Conservation (phyloP, 225 moss, liverwort and hornwort species). For the Polytrichum formosum region DNA sequence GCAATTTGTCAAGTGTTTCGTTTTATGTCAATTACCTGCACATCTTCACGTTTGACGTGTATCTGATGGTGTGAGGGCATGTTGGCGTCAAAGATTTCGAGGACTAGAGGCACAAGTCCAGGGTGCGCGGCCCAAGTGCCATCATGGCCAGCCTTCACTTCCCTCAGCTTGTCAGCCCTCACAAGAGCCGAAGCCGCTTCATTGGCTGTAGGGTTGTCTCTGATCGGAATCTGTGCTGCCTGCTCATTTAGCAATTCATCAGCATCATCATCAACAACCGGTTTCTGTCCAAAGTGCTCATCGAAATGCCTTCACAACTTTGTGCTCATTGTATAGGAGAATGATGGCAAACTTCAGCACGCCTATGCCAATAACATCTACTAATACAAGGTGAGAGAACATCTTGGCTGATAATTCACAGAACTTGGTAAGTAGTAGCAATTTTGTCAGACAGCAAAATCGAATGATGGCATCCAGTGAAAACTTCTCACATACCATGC, state of each 20-base stretch:
- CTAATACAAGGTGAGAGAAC: too few species aligned
- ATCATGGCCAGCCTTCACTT: conserved; percentile 72
- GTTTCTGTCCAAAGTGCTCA: too few species aligned
- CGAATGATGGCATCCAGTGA: too few species aligned
- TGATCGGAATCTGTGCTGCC: conserved; percentile 87
- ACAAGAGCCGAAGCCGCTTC: conserved; percentile 55
- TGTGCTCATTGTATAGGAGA: not conserved
- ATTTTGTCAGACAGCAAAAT: too few species aligned
- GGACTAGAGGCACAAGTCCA: conserved; percentile 64
- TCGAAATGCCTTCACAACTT: not conserved
- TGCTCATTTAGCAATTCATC: conserved; percentile 14
- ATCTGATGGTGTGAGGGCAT: conserved; percentile 76
- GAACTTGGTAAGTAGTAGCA: too few species aligned
- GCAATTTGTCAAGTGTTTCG: not conserved
- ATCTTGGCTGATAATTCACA: too few species aligned
- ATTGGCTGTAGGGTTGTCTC: conserved; percentile 65
- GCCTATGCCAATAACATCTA: too few species aligned
- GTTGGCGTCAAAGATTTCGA: conserved; percentile 66
- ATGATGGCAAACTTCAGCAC: not conserved
- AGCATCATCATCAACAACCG: too few species aligned
- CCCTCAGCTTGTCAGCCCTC: conserved; percentile 71
- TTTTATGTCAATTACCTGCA: conserved; percentile 24
- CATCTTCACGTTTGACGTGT: conserved; percentile 73
- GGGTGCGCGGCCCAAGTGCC: conserved; percentile 92
- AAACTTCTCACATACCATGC: conserved; percentile 49